Conservation (phyloP, 768 basidiomycete species). For the Amanita jacksonii region DNA sequence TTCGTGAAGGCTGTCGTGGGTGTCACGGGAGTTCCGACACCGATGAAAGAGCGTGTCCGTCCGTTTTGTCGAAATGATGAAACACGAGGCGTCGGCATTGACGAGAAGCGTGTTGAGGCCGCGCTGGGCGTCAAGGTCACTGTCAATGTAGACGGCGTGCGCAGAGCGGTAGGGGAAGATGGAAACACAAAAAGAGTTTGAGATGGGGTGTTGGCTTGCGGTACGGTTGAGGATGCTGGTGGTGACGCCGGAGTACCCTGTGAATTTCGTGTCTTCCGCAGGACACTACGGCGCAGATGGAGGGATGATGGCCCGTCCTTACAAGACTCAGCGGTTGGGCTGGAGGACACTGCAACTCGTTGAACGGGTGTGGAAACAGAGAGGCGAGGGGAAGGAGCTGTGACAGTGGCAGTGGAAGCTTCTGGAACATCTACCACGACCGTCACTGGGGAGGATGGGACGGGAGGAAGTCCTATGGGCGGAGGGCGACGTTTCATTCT, state of each 20-base stretch:
- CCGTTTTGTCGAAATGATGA: constrained; percentile 59
- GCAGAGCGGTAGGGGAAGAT: constrained; percentile 53
- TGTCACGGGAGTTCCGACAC: constrained; percentile 53
- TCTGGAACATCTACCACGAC: constrained; percentile 29
- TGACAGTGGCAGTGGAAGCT: constrained; percentile 9
- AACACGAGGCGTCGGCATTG: constrained; percentile 54
- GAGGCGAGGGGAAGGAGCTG: constrained; percentile 11
- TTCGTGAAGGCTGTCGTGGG: constrained; percentile 78
- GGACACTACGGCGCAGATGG: constrained; percentile 32
- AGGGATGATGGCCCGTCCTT: constrained; percentile 50
- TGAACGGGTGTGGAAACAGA: constrained; percentile 13
- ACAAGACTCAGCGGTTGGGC: constrained; percentile 43
- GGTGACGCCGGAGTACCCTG: constrained; percentile 17
- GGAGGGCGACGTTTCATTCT: constrained; percentile 55
- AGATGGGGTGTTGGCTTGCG: constrained; percentile 40
- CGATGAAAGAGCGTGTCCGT: constrained; percentile 66
- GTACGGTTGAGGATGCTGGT: constrained; percentile 18
- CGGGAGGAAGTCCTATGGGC: constrained; percentile 52
- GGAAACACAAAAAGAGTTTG: constrained; percentile 86
- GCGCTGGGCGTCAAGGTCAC: constrained; percentile 52
- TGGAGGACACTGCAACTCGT: constrained; percentile 28
- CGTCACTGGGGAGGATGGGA: constrained; percentile 64
- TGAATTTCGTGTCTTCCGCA: constrained; percentile 23
- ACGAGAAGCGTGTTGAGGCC: constrained; percentile 44
- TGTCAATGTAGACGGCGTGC: constrained; percentile 76